Evolutionary conservation across 179 eudicot genomes (phyloP), one percentile per base, ranked within the genome.

Genomic region (Drosera spatulata): DNA sequence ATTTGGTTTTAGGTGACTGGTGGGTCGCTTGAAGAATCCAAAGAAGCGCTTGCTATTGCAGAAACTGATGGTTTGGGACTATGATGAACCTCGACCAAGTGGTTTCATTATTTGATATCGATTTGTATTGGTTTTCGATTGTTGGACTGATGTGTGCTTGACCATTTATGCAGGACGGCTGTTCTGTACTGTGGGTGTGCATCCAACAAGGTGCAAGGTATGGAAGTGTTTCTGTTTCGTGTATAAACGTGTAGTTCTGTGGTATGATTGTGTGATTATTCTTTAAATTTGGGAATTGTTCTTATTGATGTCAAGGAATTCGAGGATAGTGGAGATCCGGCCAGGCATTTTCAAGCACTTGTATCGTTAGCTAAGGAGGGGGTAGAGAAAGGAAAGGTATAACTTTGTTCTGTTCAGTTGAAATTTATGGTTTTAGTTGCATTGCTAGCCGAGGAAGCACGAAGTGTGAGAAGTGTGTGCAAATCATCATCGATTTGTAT

Each of bases 141-240:
- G 33, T 22, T 22, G 33, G 33, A 22, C 33, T 22, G 33, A 22
- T 22, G 33, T 43, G 45, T 43, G 45, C 45, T 43, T 43, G 6
- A 43, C 45, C 45, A 62, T 39, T 61, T 64, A 41, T 59, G 79
- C 81, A 93, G 99, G 94, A 45, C 74, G 95, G 72, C 85, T 93
- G 55, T 93, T 93, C 73, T 93, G 97, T 64, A 93, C 99, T 6
- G 95, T 93, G 66, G 99, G 99, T 48, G 99, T 93, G 72, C 99
- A 89, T 73, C 99, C 99, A 10, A 93, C 99, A 66, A 77, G 99
- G 83, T 93, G 99, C 74, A 82, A 78, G 11, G 99, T 93, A 76
- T 61, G 81, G 55, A 61, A 56, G 62, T 48, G 6, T 39, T 48
- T 66, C 52, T 10, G 7, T 15, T 61, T 53, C 45, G 39, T 65